Percentiles rank a stretch among this genome's conserved stretches.
Evolutionary conservation across 345 rosid species (phyloP).

Genomic region (Acer yangbiense): DNA sequence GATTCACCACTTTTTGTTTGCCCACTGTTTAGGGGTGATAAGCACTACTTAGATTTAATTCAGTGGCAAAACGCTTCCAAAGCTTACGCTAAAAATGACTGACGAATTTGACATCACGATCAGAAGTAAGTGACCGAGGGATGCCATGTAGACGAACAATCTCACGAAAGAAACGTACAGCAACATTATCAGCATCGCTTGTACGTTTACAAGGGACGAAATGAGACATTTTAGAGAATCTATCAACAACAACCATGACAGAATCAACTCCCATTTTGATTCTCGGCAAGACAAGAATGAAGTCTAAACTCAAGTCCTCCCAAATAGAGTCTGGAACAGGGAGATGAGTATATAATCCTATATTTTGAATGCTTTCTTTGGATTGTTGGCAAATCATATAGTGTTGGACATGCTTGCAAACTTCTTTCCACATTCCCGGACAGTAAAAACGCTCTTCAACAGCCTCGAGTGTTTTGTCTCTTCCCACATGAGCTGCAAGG

Average conservation of each 20-base stretch:
- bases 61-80: too few relatives aligned
- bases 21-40: too few relatives aligned
- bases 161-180: neutral
- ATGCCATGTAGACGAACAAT: neutral
- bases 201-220: neutral
- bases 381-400: too few relatives aligned
- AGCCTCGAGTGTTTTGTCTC: too few relatives aligned
- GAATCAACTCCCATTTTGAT: neutral
- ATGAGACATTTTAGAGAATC: slow-evolving; percentile 1
- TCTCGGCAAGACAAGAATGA: neutral
- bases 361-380: neutral
- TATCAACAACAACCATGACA: neutral
- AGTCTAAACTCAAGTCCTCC: neutral
- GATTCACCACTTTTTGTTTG: neutral
- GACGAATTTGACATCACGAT: neutral
- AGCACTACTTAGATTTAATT: too few relatives aligned
- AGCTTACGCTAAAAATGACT: too few relatives aligned
- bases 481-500: neutral
- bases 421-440: too few relatives aligned
- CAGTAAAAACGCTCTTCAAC: too few relatives aligned
- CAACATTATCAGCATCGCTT: neutral
- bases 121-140: neutral
- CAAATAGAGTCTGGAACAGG: neutral
- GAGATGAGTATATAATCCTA: neutral
- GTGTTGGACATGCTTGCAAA: too few relatives aligned